Base-by-base conservation (phyloP, 2,329 filamentous ascomycete species). In the Lojkania enalia region DNA sequence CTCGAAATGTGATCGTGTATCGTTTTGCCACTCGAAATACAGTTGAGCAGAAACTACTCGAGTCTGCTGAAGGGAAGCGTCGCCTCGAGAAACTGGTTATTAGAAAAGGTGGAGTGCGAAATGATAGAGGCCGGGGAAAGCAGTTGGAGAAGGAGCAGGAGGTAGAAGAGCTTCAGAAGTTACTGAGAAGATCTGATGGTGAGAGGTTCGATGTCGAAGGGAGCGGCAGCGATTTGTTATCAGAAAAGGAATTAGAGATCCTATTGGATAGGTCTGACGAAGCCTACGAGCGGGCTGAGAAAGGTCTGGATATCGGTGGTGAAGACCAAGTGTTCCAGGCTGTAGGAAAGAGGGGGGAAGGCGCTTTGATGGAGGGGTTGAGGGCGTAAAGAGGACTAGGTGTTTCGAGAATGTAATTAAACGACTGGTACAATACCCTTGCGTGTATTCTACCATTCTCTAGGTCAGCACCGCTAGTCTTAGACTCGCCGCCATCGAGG, bases 21-120 rank as follows among this genome's bases (percentile, higher is more conserved):
- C 86, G 94, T 1, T 84, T 99, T 23, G 92, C 94, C 0, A 99
- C 94, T 0, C 90, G 91, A 60, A 88, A 87, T 6, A 97, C 94
- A 0, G 89, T 99, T 0, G 94, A 99, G 66, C 89, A 96, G 61
- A 85, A 84, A 4, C 77, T 97, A 0, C 81, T 97, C 0, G 81
- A 90, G 58, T 90, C 88, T 23, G 94, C 94, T 0, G 90, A 96
- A 58, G 89, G 88, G 1, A 99, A 99, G 70, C 85, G 94, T 0
- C 81, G 91, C 1, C 78, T 99, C 0, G 94, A 99, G 67, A 95
- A 96, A 64, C 77, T 99, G 0, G 90, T 99, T 5, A 99, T 99
- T 61, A 88, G 92, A 49, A 97, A 97, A 67, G 92, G 92, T 75
- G 31, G 74, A 63, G 40, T 82, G 50, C 80, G 16, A 80, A 90